Conservation (phyloP, 352 stramenopile genomes). For the Thraustochytrium sp. region DNA sequence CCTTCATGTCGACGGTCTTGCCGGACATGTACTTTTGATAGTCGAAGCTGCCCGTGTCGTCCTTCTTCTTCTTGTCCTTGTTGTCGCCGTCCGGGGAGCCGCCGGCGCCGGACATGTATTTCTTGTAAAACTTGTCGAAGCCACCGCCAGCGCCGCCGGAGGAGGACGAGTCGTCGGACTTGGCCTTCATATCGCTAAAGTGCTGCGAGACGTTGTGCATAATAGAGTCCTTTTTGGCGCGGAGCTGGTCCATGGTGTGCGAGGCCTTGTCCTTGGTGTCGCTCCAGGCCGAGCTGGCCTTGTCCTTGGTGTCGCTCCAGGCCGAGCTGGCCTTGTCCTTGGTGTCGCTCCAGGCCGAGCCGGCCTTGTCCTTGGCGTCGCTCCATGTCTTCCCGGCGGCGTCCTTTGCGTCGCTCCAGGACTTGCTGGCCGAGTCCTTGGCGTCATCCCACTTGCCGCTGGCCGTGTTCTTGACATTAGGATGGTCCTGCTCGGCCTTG, state of each 20-base stretch:
- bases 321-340: neutral
- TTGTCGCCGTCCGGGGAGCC: neutral
- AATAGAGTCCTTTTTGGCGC: neutral
- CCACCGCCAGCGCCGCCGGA: neutral
- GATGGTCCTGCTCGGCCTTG: neutral
- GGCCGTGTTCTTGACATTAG: neutral
- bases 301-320: neutral
- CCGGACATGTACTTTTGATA: too few species aligned
- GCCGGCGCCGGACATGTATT: conserved; percentile 21
- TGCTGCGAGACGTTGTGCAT: neutral
- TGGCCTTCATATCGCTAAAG: conserved; percentile 20
- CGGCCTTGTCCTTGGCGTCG: neutral
- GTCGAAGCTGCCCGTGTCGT: neutral
- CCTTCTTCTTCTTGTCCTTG: neutral
- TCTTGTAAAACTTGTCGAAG: conserved; percentile 28
- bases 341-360: neutral
- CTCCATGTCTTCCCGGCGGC: neutral
- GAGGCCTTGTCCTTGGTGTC: neutral
- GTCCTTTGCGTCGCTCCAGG: neutral
- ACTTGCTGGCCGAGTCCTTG: neutral
- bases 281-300: neutral
- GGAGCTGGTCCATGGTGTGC: conserved; percentile 24
- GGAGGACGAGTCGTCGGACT: neutral
- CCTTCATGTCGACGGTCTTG: neutral
- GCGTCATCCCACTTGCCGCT: neutral